phyloP scores from a whole-genome alignment of 768 basidiomycete species.

The Podaxis mareebaensis region DNA sequence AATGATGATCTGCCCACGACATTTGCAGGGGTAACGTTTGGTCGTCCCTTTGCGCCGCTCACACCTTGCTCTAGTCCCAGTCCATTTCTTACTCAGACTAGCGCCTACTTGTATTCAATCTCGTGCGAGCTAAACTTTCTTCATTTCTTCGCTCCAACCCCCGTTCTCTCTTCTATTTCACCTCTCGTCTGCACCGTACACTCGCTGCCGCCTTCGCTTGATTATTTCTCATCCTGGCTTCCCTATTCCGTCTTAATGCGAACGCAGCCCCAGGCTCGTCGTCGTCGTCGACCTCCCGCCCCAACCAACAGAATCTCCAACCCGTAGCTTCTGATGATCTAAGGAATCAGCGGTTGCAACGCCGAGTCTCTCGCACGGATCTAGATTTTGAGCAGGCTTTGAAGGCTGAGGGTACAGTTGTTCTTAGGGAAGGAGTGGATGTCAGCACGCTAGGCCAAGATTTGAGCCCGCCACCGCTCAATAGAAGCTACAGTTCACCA shows the following conservation, averaged over 20 bases:
- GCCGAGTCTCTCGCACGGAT: slow-evolving; percentile 71
- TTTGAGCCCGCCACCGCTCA: slow-evolving; percentile 38
- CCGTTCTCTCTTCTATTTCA: neutral
- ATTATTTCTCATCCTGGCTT: slow-evolving; percentile 56
- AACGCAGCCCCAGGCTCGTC: slow-evolving; percentile 36
- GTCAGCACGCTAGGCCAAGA: slow-evolving; percentile 64
- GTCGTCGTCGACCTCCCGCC: slow-evolving; percentile 14
- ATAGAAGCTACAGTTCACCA: slow-evolving; percentile 39
- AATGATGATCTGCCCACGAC: slow-evolving; percentile 16
- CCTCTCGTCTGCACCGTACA: neutral
- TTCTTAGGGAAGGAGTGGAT: slow-evolving; percentile 71
- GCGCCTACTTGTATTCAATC: slow-evolving; percentile 10
- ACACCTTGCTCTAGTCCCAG: neutral
- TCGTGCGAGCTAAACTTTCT: slow-evolving; percentile 1
- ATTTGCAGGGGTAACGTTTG: neutral
- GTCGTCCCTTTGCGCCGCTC: neutral
- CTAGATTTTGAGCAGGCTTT: slow-evolving; percentile 83
- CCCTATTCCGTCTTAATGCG: slow-evolving; percentile 57
- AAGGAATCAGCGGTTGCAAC: slow-evolving; percentile 33
- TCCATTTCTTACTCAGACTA: neutral
- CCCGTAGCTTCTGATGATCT: slow-evolving; percentile 58
- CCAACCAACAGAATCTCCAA: slow-evolving; percentile 36
- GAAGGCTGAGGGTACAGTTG: slow-evolving; percentile 62
- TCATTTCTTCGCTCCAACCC: neutral
- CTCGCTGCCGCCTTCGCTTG: neutral